A percentile compares a stretch with the other conserved stretches of the same genome.
Conservation (phyloP, 495 filamentous ascomycete species). For the Penicillium manginii region DNA sequence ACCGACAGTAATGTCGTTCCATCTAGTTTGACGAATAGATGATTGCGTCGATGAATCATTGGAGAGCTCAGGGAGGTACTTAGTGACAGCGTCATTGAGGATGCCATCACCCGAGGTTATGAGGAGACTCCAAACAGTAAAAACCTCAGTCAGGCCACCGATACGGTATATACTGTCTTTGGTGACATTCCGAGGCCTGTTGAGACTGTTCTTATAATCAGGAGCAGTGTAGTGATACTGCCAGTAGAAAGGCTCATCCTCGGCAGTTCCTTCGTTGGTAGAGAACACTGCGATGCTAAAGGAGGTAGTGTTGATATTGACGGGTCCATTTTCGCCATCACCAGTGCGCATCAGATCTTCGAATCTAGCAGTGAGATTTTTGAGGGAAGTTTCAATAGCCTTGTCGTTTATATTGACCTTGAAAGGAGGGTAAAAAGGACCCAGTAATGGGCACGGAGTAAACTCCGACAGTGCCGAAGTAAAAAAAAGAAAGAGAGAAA, state of each 20-base stretch:
- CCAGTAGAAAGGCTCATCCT: slow-evolving; percentile 40
- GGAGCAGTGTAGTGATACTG: slow-evolving; percentile 52
- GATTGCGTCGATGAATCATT: slow-evolving; percentile 6
- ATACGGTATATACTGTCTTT: slow-evolving; percentile 49
- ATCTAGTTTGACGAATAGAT: slow-evolving; percentile 32
- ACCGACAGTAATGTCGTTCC: slow-evolving; percentile 47
- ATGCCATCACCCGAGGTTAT: slow-evolving; percentile 44
- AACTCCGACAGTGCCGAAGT: slow-evolving; percentile 20
- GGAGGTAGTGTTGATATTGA: slow-evolving; percentile 35
- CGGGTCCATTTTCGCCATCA: slow-evolving; percentile 17
- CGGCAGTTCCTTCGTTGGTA: slow-evolving; percentile 30
- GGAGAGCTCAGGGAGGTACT: slow-evolving; percentile 56
- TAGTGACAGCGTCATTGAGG: slow-evolving; percentile 49
- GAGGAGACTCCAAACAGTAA: slow-evolving; percentile 50
- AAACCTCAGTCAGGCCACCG: slow-evolving; percentile 50
- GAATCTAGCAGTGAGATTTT: slow-evolving; percentile 16
- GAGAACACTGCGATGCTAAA: slow-evolving; percentile 59
- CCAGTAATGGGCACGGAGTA: slow-evolving; percentile 51
- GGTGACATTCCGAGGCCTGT: slow-evolving; percentile 33
- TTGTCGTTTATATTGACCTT: slow-evolving; percentile 37
- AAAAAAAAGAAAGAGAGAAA: slow-evolving; percentile 4
- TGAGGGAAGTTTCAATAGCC: slow-evolving; percentile 5
- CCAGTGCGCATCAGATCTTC: slow-evolving; percentile 11
- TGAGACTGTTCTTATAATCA: slow-evolving; percentile 27
- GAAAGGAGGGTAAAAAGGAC: slow-evolving; percentile 51